Conservation (phyloP, 2,329 filamentous ascomycete genomes). For the Phialophora expanda region DNA sequence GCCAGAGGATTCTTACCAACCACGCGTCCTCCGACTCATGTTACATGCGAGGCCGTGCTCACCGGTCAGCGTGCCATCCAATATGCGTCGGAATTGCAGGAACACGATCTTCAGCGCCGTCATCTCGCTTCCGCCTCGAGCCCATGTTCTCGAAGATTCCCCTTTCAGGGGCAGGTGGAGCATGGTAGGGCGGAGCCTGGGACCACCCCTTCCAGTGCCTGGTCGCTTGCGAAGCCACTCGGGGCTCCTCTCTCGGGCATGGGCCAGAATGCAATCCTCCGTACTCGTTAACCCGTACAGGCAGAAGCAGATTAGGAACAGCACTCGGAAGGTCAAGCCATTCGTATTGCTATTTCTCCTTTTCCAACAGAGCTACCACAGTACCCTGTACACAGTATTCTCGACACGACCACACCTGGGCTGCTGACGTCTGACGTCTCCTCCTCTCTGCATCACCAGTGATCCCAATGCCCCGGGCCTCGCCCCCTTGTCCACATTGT, state of each 20-base stretch:
- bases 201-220: neutral
- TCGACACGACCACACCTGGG: neutral
- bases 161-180: constrained; percentile 1
- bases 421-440: neutral
- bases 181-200: neutral
- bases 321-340: neutral
- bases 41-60: constrained; percentile 15
- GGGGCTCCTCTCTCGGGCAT: neutral
- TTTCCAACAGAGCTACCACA: constrained; percentile 27
- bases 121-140: constrained; percentile 19
- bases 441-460: neutral
- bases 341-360: constrained; percentile 15
- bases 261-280: neutral
- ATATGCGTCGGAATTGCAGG: constrained; percentile 1
- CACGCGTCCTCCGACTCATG: constrained; percentile 16
- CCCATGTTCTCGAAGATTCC: constrained; percentile 17
- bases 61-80: constrained; percentile 25
- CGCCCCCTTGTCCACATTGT: constrained; percentile 14
- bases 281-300: neutral
- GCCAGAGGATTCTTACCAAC: neutral
- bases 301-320: neutral
- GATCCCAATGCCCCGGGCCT: constrained; percentile 1
- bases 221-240: neutral
- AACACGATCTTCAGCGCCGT: constrained; percentile 14
- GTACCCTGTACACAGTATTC: constrained; percentile 10